A percentile compares a stretch with the other conserved stretches of the same genome.
Evolutionary conservation across 2,329 filamentous ascomycete species (phyloP).

Genomic region (Rutstroemia sp.): DNA sequence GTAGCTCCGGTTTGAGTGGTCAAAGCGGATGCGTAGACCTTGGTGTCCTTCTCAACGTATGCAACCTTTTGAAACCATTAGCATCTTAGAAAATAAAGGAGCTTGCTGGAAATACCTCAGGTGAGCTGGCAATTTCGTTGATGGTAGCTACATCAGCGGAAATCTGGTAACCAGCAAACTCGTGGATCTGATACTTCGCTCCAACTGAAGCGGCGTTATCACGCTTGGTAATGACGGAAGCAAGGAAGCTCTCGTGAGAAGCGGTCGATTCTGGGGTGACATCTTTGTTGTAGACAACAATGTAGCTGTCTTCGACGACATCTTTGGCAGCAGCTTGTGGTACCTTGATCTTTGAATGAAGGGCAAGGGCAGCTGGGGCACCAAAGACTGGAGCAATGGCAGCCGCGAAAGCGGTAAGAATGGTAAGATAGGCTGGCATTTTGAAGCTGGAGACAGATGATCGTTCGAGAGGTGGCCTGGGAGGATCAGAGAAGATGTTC

Average conservation of each 20-base stretch:
- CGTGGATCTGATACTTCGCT: constrained; percentile 21
- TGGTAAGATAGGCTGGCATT: constrained; percentile 23
- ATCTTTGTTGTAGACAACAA: constrained; percentile 56
- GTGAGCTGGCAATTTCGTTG: constrained; percentile 22
- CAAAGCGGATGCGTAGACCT: constrained; percentile 26
- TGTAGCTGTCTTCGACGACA: constrained; percentile 50
- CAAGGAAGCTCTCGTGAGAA: constrained; percentile 42
- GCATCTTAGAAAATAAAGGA: background rate
- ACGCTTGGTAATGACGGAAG: constrained; percentile 45
- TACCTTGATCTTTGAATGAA: constrained; percentile 21
- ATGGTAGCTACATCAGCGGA: constrained; percentile 22
- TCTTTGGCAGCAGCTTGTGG: constrained; percentile 41
- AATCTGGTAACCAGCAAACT: constrained; percentile 25
- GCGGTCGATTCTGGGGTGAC: constrained; percentile 41
- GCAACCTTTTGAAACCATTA: constrained; percentile 18
- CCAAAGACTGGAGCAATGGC: constrained; percentile 21
- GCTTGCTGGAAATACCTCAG: constrained; percentile 18
- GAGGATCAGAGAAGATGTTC: background rate
- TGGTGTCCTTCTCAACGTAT: constrained; percentile 26
- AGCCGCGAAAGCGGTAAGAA: constrained; percentile 25
- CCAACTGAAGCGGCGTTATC: constrained; percentile 36
- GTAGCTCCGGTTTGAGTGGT: constrained; percentile 22
- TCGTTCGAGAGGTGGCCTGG: background rate
- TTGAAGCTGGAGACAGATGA: constrained; percentile 2
- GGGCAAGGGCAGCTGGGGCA: constrained; percentile 14